These are phyloP conservation scores for Penicillium sp. DNA, from an alignment of 2,329 filamentous ascomycete genomes.

Conservation along the genomic window DNA sequence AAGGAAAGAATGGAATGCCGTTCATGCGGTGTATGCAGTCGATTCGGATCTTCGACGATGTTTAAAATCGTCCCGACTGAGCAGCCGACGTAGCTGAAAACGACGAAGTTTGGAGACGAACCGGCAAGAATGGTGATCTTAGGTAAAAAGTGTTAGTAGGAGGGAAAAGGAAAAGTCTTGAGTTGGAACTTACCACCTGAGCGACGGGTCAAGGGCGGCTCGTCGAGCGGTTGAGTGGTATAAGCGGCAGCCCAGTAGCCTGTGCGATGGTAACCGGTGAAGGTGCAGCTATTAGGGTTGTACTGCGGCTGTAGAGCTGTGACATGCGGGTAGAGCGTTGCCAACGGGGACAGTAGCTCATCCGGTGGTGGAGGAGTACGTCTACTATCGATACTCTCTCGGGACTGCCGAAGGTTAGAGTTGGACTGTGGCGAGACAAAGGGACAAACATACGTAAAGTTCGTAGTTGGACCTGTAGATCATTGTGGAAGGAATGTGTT, in stretches of 20 bases:
- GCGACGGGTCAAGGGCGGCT: slow-evolving; percentile 25
- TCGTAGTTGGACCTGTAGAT: slow-evolving; percentile 47
- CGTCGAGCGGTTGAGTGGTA: slow-evolving; percentile 29
- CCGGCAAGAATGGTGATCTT: slow-evolving; percentile 32
- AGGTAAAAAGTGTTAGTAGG: slow-evolving; percentile 14
- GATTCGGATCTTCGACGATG: slow-evolving; percentile 25
- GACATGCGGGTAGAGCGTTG: slow-evolving; percentile 43
- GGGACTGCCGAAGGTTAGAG: slow-evolving; percentile 23
- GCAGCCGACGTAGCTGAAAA: slow-evolving; percentile 34
- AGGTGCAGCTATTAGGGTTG: slow-evolving; percentile 33
- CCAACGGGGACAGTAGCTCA: slow-evolving; percentile 37
- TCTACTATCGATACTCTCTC: slow-evolving; percentile 33
- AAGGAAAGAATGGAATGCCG: slow-evolving; percentile 8
- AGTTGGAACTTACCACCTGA: slow-evolving; percentile 30
- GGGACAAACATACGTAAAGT: slow-evolving; percentile 37
- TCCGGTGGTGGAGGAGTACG: slow-evolving; percentile 32
- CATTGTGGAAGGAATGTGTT: slow-evolving; percentile 28
- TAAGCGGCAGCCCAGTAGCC: slow-evolving; percentile 39
- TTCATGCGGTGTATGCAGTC: slow-evolving; percentile 10
- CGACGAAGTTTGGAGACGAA: slow-evolving; percentile 39
- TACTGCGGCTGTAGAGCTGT: slow-evolving; percentile 40
- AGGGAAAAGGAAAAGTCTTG: not conserved
- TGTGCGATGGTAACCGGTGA: slow-evolving; percentile 34
- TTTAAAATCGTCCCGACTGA: slow-evolving; percentile 38
- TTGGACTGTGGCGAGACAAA: not conserved